phyloP scores from a whole-genome alignment of 2,329 filamentous ascomycete genomes.

The Thielaviopsis euricoi region DNA sequence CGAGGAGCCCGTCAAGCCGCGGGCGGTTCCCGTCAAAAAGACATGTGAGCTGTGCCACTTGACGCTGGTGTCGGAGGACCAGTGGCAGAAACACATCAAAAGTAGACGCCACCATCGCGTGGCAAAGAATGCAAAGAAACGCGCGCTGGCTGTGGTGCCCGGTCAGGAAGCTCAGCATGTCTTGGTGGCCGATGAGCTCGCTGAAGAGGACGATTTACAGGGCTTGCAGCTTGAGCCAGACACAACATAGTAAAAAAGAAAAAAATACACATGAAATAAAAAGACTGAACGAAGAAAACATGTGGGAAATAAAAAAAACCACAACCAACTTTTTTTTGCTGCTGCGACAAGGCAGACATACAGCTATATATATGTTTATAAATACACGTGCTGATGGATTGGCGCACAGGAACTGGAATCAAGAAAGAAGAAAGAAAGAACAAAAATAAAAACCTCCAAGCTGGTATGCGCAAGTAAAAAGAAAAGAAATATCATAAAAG shows the following conservation, averaged over 20 bases:
- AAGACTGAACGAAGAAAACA: neutral
- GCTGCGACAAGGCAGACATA: neutral
- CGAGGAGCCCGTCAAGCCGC: slow-evolving; percentile 26
- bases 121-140: slow-evolving; percentile 20
- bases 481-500: neutral
- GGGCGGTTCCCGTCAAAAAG: slow-evolving; percentile 38
- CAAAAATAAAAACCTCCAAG: too few species aligned
- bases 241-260: too few species aligned
- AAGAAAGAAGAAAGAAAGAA: neutral
- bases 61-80: slow-evolving; percentile 38
- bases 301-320: neutral
- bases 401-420: neutral
- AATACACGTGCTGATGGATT: neutral
- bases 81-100: slow-evolving; percentile 25
- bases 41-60: slow-evolving; percentile 61
- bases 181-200: neutral
- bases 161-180: slow-evolving; percentile 2
- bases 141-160: slow-evolving; percentile 20
- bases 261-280: neutral
- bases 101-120: slow-evolving; percentile 21
- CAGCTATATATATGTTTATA: neutral
- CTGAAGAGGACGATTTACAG: slow-evolving; percentile 9
- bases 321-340: neutral
- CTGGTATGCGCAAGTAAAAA: neutral
- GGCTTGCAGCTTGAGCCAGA: neutral